phyloP scores from a whole-genome alignment of 345 rosid species.

The Citrus sinensis region DVS_A1.0 CM039169.1:19536001-19536500 shows the following conservation, averaged over 20 bases:
- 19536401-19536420: not conserved
- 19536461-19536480: conserved; percentile 54
- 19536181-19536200: conserved; percentile 25
- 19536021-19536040: conserved; percentile 11
- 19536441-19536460: conserved; percentile 47
- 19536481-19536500: conserved; percentile 58
- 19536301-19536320: conserved; percentile 87
- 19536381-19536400: not conserved
- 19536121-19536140: conserved; percentile 49
- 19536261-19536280: conserved; percentile 45
- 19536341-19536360: conserved; percentile 40
- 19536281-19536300: conserved; percentile 81
- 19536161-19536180: conserved; percentile 34
- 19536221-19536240: conserved; percentile 19
- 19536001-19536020: conserved; percentile 17
- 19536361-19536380: conserved; percentile 45
- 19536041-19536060: conserved; percentile 38
- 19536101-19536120: conserved; percentile 41
- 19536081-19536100: conserved; percentile 33
- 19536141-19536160: conserved; percentile 59
- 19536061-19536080: conserved; percentile 35
- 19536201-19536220: conserved; percentile 46
- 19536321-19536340: conserved; percentile 85
- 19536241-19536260: conserved; percentile 21
- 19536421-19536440: conserved; percentile 5